Evolutionary conservation across 2,329 filamentous ascomycete genomes (phyloP), one percentile per base, ranked within the genome.

Genomic region (Apiospora pterosperma): DNA sequence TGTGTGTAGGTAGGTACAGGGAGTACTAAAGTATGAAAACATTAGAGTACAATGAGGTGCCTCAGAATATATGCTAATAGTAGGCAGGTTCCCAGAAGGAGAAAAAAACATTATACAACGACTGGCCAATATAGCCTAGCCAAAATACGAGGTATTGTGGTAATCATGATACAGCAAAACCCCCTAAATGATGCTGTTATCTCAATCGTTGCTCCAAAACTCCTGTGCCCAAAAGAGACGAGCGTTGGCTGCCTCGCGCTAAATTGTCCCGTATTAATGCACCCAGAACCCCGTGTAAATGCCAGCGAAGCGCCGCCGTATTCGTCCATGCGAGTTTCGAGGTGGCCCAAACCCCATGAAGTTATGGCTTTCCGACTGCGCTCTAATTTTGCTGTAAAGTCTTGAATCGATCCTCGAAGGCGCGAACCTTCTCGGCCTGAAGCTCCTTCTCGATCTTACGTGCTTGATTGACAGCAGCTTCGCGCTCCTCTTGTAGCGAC

Each of bases 391-490:
- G 58, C 36, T 61, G 60, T 36, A 80, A 67, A 44, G 65, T 70
- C 71, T 73, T 75, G 72, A 81, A 82, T 25, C 76, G 73, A 31
- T 74, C 75, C 68, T 82, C 76, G 67, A 82, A 81, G 59, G 78
- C 80, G 73, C 84, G 84, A 68, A 90, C 81, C 73, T 84, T 85
- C 80, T 92, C 89, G 64, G 84, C 81, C 69, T 88, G 82, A 68
- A 95, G 87, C 71, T 86, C 82, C 62, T 81, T 83, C 77, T 94
- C 89, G 62, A 96, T 83, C 75, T 83, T 85, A 67, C 88, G 84
- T 66, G 92, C 92, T 76, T 90, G 85, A 67, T 86, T 85, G 70
- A 92, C 85, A 23, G 92, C 91, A 68, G 91, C 88, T 71, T 96
- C 92, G 71, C 88, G 84, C 77, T 91, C 87, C 69, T 88, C 87